Percentiles rank a stretch among this genome's conserved stretches.
Conservation (phyloP, 2,329 filamentous ascomycete species). For the Ceratocystis eucalypticola region DNA sequence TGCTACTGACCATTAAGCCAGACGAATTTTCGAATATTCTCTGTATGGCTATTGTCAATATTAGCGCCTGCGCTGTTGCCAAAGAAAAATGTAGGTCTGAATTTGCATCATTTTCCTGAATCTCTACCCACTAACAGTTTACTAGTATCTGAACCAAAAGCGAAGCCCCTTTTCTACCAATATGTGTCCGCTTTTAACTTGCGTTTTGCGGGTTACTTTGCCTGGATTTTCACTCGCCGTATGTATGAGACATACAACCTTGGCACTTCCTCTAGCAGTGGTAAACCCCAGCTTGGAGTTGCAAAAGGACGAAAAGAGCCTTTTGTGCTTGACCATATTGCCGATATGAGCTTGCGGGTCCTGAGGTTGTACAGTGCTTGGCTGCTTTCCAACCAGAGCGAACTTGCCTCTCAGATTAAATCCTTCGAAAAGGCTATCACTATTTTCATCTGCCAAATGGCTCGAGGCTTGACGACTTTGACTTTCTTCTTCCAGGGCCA, state of each 20-base stretch:
- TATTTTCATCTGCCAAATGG: constrained; percentile 16
- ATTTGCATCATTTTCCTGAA: background rate
- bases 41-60: constrained; percentile 64
- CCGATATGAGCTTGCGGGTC: constrained; percentile 18
- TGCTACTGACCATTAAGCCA: constrained; percentile 10
- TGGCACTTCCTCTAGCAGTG: constrained; percentile 7
- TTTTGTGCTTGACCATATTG: constrained; percentile 1
- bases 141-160: constrained; percentile 33
- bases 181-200: constrained; percentile 13
- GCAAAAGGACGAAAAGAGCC: constrained; percentile 1
- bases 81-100: constrained; percentile 27
- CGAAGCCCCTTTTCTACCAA: constrained; percentile 15
- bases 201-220: constrained; percentile 16
- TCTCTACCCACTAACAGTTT: background rate
- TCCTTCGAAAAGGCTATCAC: constrained; percentile 10
- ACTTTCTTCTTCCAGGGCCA: constrained; percentile 16
- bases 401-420: constrained; percentile 10
- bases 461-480: constrained; percentile 17
- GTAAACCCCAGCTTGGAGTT: constrained; percentile 30
- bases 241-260: constrained; percentile 13
- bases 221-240: constrained; percentile 10
- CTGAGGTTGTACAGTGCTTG: constrained; percentile 19
- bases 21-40: constrained; percentile 10
- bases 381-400: constrained; percentile 17
- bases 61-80: constrained; percentile 68